Evolutionary conservation across 495 filamentous ascomycete species (phyloP), one percentile per base, ranked within the genome.

Genomic region (Xylaria castorea): DNA sequence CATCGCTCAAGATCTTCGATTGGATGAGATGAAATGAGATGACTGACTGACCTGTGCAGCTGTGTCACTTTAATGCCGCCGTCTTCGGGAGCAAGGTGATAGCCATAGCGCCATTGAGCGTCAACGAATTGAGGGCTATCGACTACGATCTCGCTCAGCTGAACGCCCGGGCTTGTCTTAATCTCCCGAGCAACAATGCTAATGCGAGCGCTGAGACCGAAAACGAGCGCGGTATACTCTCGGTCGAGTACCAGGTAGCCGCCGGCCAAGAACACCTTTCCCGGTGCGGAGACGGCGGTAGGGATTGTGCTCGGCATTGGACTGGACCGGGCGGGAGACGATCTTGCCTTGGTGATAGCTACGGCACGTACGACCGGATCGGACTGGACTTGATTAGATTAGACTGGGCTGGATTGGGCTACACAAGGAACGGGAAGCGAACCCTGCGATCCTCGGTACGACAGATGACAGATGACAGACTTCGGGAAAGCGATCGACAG

Each of bases 171-270:
- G 75, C 84, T 87, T 50, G 86, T 88, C 75, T 81, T 81, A 70
- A 87, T 87, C 74, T 90, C 87, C 75, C 92, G 87, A 25, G 95
- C 92, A 72, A 94, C 82, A 66, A 94, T 90, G 81, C 98, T 94
- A 74, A 99, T 97, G 69, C 96, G 89, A 63, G 96, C 95, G 82
- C 95, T 93, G 65, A 99, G 92, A 20, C 94, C 96, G 80, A 98
- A 97, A 8, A 98, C 95, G 22, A 97, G 89, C 12, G 91, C 97
- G 2, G 93, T 95, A 78, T 97, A 95, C 50, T 87, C 85, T 64
- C 92, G 90, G 83, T 98, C 97, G 30, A 99, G 91, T 11, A 98
- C 94, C 16, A 99, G 90, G 79, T 98, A 99, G 53, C 96, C 96
- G 50, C 96, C 96, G 62, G 95, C 93, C 20, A 99, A 87, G 58